These are phyloP conservation scores for Taphrina betulina DNA, from an alignment of 1,139 yeast species.

Conservation along the genomic window DNA sequence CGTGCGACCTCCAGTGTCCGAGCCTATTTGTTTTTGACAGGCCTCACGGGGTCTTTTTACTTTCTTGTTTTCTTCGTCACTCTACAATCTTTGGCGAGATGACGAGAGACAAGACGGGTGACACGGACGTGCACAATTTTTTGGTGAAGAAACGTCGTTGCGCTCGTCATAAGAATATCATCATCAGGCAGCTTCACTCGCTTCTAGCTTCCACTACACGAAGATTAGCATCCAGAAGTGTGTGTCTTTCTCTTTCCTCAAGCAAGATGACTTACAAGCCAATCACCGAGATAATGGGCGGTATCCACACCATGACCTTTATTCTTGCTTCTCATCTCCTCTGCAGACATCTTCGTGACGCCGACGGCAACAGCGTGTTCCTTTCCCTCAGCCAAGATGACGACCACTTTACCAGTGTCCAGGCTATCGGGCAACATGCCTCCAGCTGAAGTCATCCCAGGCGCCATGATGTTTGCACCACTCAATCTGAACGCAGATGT, in stretches of 20 bases:
- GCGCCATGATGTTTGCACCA: constrained; percentile 52
- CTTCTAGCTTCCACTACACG: constrained; percentile 15
- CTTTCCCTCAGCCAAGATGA: constrained; percentile 89
- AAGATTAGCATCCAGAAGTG: neutral
- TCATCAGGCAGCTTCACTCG: constrained; percentile 2
- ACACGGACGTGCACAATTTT: too few species aligned
- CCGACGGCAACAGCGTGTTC: constrained; percentile 90
- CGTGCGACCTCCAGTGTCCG: too few species aligned
- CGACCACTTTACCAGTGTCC: constrained; percentile 67
- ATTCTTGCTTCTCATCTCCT: constrained; percentile 77
- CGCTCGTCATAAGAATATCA: neutral
- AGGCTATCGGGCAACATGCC: constrained; percentile 72
- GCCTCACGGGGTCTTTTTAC: too few species aligned
- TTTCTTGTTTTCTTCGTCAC: too few species aligned
- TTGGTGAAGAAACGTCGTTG: too few species aligned
- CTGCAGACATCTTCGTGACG: constrained; percentile 79
- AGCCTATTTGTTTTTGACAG: too few species aligned
- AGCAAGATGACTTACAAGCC: constrained; percentile 54
- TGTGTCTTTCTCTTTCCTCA: too few species aligned
- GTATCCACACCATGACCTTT: constrained; percentile 91
- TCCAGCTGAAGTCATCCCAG: constrained; percentile 90
- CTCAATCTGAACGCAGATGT: neutral
- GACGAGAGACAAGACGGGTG: too few species aligned
- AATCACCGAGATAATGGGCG: constrained; percentile 84
- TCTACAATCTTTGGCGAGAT: too few species aligned